Base-by-base conservation (phyloP, 2,329 filamentous ascomycete species). In the Penicillium sp. region DNA sequence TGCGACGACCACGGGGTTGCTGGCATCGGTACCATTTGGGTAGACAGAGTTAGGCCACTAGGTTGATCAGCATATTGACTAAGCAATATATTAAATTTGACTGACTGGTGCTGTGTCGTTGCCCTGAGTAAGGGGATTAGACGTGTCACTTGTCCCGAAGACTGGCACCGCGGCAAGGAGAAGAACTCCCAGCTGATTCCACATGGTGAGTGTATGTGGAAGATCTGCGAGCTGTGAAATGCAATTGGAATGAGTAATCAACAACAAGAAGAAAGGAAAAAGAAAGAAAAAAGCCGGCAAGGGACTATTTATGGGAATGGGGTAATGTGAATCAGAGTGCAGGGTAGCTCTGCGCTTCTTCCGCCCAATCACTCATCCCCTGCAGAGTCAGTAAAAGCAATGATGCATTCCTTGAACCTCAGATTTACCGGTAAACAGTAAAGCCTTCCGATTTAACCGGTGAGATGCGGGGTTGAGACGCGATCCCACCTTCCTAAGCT, bases 11-110 rank as follows among this genome's bases (percentile, higher is more conserved):
- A 52, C 37, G n/a, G 37, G n/a, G 26, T 52, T 52, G 14, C 27
- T 39, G n/a, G 21, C n/a, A 27, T 50, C 48, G 25, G 48, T 50
- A 21, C 8, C 48, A 42, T 50, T 50, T n/a, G 33, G 21, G 25
- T 50, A 50, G 13, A 50, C 48, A 9, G 48, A 50, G 33, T 27
- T 42, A 39, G 48, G 48, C 48, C 48, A 50, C 48, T 50, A 25
- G 7, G 2, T 1, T 29, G 8, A 21, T 50, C 25, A 50, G 48
- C 19, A 42, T 42, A 35, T 19, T 4, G 3, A 27, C 1, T 14
- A 3, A 4, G 2, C 33, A 7, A n/a, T 5, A 25, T 16, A 10
- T 23, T 14, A 19, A 29, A 11, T 11, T 19, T 11, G 35, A 50
- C 48, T 50, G 13, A 50, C 48, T 42, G 48, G 48, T 29, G 48